These are phyloP conservation scores for Penicillium hordei DNA, from an alignment of 2,329 filamentous ascomycete genomes.

Conservation along the genomic window DNA sequence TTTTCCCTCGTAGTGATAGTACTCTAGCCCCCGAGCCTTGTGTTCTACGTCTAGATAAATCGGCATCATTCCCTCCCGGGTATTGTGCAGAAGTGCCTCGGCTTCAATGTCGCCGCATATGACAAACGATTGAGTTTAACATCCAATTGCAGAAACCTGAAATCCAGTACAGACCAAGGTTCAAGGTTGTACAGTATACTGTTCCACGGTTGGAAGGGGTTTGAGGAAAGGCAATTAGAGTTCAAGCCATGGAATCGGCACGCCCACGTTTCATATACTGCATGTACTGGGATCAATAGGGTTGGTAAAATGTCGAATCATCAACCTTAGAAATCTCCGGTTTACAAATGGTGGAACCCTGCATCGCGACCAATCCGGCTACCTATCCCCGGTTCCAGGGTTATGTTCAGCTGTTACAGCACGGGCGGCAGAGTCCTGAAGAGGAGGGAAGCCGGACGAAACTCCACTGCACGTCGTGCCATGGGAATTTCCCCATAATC, in stretches of 20 bases:
- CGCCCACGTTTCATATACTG: neutral
- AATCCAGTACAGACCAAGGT: too few relatives aligned
- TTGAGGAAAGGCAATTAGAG: neutral
- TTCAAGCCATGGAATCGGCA: neutral
- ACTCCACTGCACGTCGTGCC: neutral
- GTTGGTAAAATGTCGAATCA: neutral
- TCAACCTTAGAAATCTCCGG: too few relatives aligned
- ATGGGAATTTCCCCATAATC: neutral
- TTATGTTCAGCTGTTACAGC: neutral
- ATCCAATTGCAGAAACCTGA: neutral
- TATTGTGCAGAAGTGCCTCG: neutral
- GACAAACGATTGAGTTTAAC: neutral
- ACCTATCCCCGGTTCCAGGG: too few relatives aligned
- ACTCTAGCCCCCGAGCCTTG: too few relatives aligned
- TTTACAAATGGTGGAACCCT: too few relatives aligned
- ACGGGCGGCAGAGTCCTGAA: neutral
- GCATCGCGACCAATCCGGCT: too few relatives aligned
- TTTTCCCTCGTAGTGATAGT: too few relatives aligned
- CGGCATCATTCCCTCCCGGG: too few relatives aligned
- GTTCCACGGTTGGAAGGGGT: neutral
- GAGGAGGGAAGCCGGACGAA: neutral
- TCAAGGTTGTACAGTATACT: neutral
- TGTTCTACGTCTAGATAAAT: neutral
- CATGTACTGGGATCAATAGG: neutral
- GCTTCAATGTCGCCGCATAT: neutral